Evolutionary conservation across 345 rosid species (phyloP), one percentile per base, ranked within the genome.

Genomic region (Eucalyptus grandis): DNA sequence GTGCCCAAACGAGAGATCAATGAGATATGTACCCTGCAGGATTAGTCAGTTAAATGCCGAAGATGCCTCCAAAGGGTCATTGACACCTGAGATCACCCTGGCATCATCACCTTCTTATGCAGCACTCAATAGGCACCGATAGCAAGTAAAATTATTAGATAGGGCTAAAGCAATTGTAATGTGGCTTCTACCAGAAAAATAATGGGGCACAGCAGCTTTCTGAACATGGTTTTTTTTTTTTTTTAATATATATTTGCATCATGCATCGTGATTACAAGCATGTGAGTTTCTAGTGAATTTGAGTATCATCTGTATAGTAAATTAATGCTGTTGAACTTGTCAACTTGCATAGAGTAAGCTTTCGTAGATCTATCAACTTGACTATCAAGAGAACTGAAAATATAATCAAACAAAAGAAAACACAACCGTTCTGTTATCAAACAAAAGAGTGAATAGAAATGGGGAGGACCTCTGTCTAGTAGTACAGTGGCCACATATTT

Each of bases 11-110:
- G 82, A 72, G 83, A 90, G 34, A 56, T 90, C 90, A 27, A 16
- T 93, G 86, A 81, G 7, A 31, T 89, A 69, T 86, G 49, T 94
- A 67, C 96, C 95, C 44, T 95, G 95, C 87, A 77, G 50, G 49
- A 89, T 87, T 14, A 44, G 49, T 81, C 49, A 88, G 10, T 13
- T 56, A 58, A 17, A 22, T 15, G 21, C 81, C 13, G 82, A 87
- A 13, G 90, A 65, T 83, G 88, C 83, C 51, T 51, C 88, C 50
- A 60, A 87, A 44, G 22, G 62, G 14, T 50, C 80, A 56, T 44
- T 62, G 60, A 65, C 87, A n/a, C 13, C 9, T 49, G 80, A 65
- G 47, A 44, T 22, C n/a, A 90, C 81, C 24, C 44, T 21, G 10
- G 91, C 90, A 34, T 86, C 92, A 34, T 87, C 91, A 24, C 87